Evolutionary conservation across 2,329 filamentous ascomycete genomes (phyloP), one percentile per base, ranked within the genome.

Genomic region (Fusarium irregulare): DNA sequence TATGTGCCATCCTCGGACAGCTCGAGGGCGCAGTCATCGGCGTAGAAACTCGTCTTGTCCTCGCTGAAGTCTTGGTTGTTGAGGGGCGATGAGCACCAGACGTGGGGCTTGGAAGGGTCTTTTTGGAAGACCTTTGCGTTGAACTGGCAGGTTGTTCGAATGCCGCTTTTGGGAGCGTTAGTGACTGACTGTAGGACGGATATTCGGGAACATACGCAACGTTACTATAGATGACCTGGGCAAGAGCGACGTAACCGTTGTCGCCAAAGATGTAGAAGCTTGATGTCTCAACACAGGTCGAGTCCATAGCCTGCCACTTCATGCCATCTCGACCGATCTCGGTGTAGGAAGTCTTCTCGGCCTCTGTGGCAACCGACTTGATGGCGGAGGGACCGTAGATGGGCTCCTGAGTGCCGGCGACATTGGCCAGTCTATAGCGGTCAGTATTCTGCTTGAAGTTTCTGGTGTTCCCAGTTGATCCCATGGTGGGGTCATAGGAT

Each of bases 141-240:
- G 88, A 98, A 97, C 83, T 98, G 95, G 78, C 89, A 91, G 27
- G 95, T 99, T 45, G 92, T 94, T 76, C 92, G 92, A 71, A 99
- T 89, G 79, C 95, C 94, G 75, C 94, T 97, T 78, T 72, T 7
- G 56, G 68, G 69, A 13, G 12, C 44, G 50, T 74, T 56, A 75
- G 73, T 47, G 49, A 20, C 6, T 9, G 16, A 34, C 2, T 23
- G 13, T 49, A 6, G 28, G 27, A 62, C 64, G 72, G 28, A 3
- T 13, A 13, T 9, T 9, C 13, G 53, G 8, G 12, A 42, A 64
- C 91, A 82, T 90, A 98, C 94, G 89, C 92, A 79, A 99, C 92
- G 82, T 97, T 98, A 85, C 93, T 98, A 86, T 98, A 97, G 80
- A 99, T 97, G 82, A 98, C 87, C 86, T 99, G 96, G 65, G 89